Evolutionary conservation across 148 eudicot species (phyloP).

Genomic region (Simmondsia chinensis): DNA sequence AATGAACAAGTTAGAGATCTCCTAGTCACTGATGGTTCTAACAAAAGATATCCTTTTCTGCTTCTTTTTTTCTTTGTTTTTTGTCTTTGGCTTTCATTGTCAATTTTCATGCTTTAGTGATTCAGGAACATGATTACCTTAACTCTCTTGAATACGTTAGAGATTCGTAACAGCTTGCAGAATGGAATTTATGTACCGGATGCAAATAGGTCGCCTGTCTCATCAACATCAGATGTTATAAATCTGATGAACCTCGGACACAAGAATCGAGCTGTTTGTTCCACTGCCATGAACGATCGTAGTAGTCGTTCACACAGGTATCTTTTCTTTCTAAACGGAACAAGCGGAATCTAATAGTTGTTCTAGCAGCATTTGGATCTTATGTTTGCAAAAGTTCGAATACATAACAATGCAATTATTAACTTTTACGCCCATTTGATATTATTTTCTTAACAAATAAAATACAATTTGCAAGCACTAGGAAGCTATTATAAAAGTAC

Average conservation of each 20-base stretch:
- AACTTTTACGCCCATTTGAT: too few species aligned
- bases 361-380: too few species aligned
- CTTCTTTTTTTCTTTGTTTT: not conserved
- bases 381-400: too few species aligned
- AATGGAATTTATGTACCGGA: constrained; percentile 88
- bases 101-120: constrained; percentile 1
- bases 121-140: constrained; percentile 17
- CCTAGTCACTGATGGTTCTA: constrained; percentile 57
- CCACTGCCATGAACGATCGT: constrained; percentile 89
- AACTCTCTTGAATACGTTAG: constrained; percentile 66
- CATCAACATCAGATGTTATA: constrained; percentile 77
- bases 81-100: not conserved
- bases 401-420: too few species aligned
- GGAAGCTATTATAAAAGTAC: too few species aligned
- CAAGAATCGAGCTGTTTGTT: constrained; percentile 80
- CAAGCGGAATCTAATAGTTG: too few species aligned
- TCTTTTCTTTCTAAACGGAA: not conserved
- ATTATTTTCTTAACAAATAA: too few species aligned
- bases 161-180: constrained; percentile 66
- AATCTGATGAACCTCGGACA: constrained; percentile 72
- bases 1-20: constrained; percentile 98
- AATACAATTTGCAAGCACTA: too few species aligned
- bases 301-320: constrained; percentile 99
- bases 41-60: constrained; percentile 75
- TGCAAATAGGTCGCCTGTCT: constrained; percentile 69